phyloP scores from a whole-genome alignment of 306 rosid species.

The Notholithocarpus densiflorus region DNA sequence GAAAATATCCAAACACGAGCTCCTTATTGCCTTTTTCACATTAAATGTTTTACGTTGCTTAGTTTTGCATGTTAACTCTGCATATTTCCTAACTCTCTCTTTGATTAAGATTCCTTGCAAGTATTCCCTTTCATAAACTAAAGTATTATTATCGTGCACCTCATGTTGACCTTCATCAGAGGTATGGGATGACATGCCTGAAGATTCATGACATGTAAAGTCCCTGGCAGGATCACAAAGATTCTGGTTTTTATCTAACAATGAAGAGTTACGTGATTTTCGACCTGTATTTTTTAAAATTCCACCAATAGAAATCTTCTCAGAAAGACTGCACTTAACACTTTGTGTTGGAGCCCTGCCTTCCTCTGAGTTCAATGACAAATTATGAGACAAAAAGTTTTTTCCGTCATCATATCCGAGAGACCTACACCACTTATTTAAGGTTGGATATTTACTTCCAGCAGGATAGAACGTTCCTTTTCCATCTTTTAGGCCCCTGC shows the following conservation, averaged over 20 bases:
- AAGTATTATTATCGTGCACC: constrained; percentile 20
- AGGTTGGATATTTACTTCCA: constrained; percentile 62
- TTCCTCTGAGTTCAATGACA: constrained; percentile 32
- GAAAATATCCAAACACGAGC: constrained; percentile 38
- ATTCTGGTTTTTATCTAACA: constrained; percentile 34
- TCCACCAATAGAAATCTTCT: constrained; percentile 39
- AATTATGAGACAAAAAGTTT: constrained; percentile 16
- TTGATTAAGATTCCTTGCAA: constrained; percentile 84
- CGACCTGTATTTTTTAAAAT: constrained; percentile 39
- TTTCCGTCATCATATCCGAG: constrained; percentile 28
- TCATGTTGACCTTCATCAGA: constrained; percentile 42
- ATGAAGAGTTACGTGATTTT: constrained; percentile 45
- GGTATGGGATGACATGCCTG: constrained; percentile 23
- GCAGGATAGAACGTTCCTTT: constrained; percentile 83
- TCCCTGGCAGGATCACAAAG: constrained; percentile 31
- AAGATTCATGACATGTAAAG: constrained; percentile 32
- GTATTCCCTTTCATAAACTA: constrained; percentile 77
- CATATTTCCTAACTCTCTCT: constrained; percentile 50
- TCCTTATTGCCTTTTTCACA: constrained; percentile 42
- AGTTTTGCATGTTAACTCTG: constrained; percentile 38
- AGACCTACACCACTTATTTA: constrained; percentile 56
- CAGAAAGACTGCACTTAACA: constrained; percentile 58
- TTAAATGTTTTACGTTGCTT: constrained; percentile 45
- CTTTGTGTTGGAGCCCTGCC: constrained; percentile 28
- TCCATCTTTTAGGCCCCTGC: constrained; percentile 85